phyloP scores from a whole-genome alignment of 768 basidiomycete genomes.

The Leccinum truebloodii region DNA sequence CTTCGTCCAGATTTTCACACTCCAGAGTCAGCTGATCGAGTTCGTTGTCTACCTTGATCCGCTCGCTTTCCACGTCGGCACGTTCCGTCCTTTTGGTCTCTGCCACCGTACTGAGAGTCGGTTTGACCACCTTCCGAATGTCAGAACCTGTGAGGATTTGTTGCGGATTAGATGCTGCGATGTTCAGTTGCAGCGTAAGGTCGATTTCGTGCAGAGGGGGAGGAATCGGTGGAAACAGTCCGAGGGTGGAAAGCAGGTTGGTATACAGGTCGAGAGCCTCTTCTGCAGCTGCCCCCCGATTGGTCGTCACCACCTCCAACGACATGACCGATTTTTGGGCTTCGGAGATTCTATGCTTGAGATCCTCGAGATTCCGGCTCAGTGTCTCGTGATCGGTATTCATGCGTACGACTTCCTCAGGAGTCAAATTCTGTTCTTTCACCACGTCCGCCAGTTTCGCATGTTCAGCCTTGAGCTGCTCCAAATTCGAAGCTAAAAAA shows the following conservation, averaged over 20 bases:
- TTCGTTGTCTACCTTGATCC: slow-evolving; percentile 80
- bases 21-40: slow-evolving; percentile 74
- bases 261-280: slow-evolving; percentile 80
- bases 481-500: slow-evolving; percentile 56
- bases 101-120: slow-evolving; percentile 69
- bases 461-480: slow-evolving; percentile 65
- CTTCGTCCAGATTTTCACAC: slow-evolving; percentile 81
- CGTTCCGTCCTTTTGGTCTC: slow-evolving; percentile 72
- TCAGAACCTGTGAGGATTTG: slow-evolving; percentile 69
- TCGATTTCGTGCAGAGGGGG: slow-evolving; percentile 71
- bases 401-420: slow-evolving; percentile 91
- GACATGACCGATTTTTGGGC: slow-evolving; percentile 71
- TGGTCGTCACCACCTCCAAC: slow-evolving; percentile 81
- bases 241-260: slow-evolving; percentile 69
- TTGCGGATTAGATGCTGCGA: slow-evolving; percentile 69
- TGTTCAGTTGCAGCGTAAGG: slow-evolving; percentile 79
- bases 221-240: slow-evolving; percentile 73
- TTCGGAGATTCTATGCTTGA: slow-evolving; percentile 74
- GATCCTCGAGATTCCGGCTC: slow-evolving; percentile 69
- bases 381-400: slow-evolving; percentile 85
- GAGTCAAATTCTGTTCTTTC: slow-evolving; percentile 83
- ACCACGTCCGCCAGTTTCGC: slow-evolving; percentile 64
- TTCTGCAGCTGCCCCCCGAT: slow-evolving; percentile 79
- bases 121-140: slow-evolving; percentile 72
- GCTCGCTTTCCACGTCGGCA: slow-evolving; percentile 71